These are phyloP conservation scores for Nicotiana rustica DNA, from an alignment of 305 asterid species.

Conservation along the genomic window DNA sequence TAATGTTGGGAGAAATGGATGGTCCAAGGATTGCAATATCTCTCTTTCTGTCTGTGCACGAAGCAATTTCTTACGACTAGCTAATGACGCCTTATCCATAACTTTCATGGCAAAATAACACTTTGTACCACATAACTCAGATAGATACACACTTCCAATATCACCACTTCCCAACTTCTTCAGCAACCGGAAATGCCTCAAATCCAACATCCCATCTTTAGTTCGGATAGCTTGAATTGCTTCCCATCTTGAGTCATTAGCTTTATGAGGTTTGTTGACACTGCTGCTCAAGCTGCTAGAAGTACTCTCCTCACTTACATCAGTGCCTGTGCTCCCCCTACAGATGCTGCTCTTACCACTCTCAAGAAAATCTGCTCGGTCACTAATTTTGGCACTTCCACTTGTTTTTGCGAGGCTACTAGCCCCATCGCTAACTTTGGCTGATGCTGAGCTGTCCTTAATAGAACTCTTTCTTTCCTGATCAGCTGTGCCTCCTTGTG, in stretches of 20 bases:
- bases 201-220: constrained; percentile 76
- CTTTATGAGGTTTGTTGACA: constrained; percentile 87
- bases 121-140: constrained; percentile 90
- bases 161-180: constrained; percentile 97
- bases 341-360: constrained; percentile 94
- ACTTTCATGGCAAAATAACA: constrained; percentile 96
- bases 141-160: constrained; percentile 93
- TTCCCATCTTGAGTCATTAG: constrained; percentile 91
- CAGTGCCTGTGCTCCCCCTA: constrained; percentile 90
- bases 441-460: constrained; percentile 52
- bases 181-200: constrained; percentile 86
- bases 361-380: constrained; percentile 66
- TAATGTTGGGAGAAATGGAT: constrained; percentile 90
- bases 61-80: constrained; percentile 84
- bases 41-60: constrained; percentile 98
- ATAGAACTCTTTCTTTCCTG: constrained; percentile 52
- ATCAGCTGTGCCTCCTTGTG: constrained; percentile 41
- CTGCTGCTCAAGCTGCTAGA: constrained; percentile 92
- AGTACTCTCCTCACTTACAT: constrained; percentile 82
- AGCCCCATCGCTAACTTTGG: constrained; percentile 63
- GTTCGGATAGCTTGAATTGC: constrained; percentile 80
- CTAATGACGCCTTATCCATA: constrained; percentile 90
- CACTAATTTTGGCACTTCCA: constrained; percentile 65
- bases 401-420: constrained; percentile 67
- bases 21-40: constrained; percentile 85